Evolutionary conservation across 257 asterid genomes (phyloP).

Genomic region (Capsicum baccatum): DNA sequence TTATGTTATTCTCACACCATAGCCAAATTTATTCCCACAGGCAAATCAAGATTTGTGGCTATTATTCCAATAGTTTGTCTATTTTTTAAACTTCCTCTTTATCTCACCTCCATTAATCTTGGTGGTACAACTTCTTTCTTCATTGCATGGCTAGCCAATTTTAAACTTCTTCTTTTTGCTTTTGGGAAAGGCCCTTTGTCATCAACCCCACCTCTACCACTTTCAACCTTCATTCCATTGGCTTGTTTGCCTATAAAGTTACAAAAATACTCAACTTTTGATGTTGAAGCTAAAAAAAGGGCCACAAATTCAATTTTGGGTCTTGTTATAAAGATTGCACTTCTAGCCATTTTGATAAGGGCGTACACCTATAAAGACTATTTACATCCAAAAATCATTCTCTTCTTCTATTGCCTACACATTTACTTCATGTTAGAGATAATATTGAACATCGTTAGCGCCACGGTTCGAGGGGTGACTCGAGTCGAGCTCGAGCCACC

Average conservation of each 20-base stretch:
- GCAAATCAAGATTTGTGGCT: slow-evolving; percentile 37
- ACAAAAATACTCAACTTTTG: neutral
- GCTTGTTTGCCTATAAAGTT: slow-evolving; percentile 63
- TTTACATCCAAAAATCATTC: slow-evolving; percentile 39
- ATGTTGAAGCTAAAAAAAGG: neutral
- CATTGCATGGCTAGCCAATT: slow-evolving; percentile 58
- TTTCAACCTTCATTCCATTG: slow-evolving; percentile 48
- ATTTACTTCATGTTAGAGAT: slow-evolving; percentile 30
- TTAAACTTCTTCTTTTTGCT: slow-evolving; percentile 60
- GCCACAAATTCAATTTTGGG: slow-evolving; percentile 21
- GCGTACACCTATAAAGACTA: slow-evolving; percentile 16
- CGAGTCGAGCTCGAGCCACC: slow-evolving; percentile 46
- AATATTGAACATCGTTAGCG: slow-evolving; percentile 12
- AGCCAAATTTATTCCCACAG: slow-evolving; percentile 39
- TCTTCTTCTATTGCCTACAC: slow-evolving; percentile 29
- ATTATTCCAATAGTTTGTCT: slow-evolving; percentile 50
- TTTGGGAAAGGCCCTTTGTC: slow-evolving; percentile 52
- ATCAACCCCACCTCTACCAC: slow-evolving; percentile 39
- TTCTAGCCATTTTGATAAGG: slow-evolving; percentile 30
- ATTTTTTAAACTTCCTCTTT: slow-evolving; percentile 53
- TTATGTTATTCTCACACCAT: slow-evolving; percentile 51
- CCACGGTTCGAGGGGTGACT: neutral
- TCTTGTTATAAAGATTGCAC: slow-evolving; percentile 31
- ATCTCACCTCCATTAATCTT: slow-evolving; percentile 52
- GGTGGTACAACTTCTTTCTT: slow-evolving; percentile 62